phyloP scores from a whole-genome alignment of 106 monocot genomes.

The Phalaenopsis aphrodite region DNA sequence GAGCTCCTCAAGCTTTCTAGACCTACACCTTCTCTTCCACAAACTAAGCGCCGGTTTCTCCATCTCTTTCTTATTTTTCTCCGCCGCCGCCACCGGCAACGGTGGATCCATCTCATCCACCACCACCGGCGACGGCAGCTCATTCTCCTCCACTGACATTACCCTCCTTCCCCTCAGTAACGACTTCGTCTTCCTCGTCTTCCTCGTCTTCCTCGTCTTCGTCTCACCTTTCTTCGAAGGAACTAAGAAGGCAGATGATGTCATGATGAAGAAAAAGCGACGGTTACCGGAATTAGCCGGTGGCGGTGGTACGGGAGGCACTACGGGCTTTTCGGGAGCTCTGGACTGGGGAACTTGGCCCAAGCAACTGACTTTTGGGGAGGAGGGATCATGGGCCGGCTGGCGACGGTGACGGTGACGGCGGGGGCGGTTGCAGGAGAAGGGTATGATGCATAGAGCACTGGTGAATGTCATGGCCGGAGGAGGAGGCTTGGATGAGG shows the following conservation, averaged over 20 bases:
- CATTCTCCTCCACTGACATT: background rate
- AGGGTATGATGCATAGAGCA: background rate
- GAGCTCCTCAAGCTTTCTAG: background rate
- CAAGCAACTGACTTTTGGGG: slow-evolving; percentile 33
- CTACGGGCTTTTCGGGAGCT: too few species aligned
- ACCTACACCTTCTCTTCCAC: slow-evolving; percentile 27
- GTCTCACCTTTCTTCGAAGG: background rate
- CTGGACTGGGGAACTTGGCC: slow-evolving; percentile 22
- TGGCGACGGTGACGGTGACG: background rate
- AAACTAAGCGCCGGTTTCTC: slow-evolving; percentile 5
- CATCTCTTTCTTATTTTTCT: background rate
- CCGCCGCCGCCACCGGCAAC: slow-evolving; percentile 21
- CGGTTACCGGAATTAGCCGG: background rate
- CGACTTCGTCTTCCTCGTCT: background rate
- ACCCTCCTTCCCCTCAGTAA: background rate
- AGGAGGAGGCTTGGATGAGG: background rate
- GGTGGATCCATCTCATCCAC: slow-evolving; percentile 23
- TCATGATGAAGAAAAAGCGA: background rate
- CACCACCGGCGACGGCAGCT: background rate
- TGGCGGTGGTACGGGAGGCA: background rate
- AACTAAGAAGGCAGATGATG: background rate
- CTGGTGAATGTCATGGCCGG: background rate
- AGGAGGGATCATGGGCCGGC: slow-evolving; percentile 7
- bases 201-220: background rate
- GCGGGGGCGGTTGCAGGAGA: background rate